Conservation (phyloP, 768 basidiomycete species). For the Psilocybe subaeruginosa region DNA sequence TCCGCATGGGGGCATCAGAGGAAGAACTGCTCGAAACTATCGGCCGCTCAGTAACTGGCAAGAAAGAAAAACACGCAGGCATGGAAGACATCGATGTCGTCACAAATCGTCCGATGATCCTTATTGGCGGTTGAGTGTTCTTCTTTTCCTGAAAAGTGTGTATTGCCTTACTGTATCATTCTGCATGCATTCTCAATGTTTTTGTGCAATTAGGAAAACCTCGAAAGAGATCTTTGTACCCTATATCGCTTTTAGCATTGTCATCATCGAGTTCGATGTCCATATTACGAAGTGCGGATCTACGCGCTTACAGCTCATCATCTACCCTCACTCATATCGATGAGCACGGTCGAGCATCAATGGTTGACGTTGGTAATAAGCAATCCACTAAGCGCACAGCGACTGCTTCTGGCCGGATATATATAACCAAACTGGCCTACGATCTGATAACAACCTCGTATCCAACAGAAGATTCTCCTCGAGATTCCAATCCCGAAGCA, state of each 20-base stretch:
- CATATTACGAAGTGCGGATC: not conserved
- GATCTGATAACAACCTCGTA: slow-evolving; percentile 56
- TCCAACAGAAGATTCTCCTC: slow-evolving; percentile 23
- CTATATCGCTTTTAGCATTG: not conserved
- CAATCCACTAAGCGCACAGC: slow-evolving; percentile 63
- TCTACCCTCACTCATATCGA: slow-evolving; percentile 73
- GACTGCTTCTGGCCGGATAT: slow-evolving; percentile 76
- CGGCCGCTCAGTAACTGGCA: slow-evolving; percentile 64
- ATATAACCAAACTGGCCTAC: slow-evolving; percentile 66
- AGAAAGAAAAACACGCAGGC: slow-evolving; percentile 82
- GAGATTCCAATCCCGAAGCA: slow-evolving; percentile 22
- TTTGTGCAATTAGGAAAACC: slow-evolving; percentile 9
- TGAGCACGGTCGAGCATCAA: slow-evolving; percentile 66
- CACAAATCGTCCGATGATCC: slow-evolving; percentile 86
- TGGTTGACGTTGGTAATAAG: slow-evolving; percentile 84
- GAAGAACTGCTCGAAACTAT: slow-evolving; percentile 62
- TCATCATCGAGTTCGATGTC: not conserved
- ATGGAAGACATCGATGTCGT: slow-evolving; percentile 82
- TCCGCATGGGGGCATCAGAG: slow-evolving; percentile 69
- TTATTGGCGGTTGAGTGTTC: slow-evolving; percentile 88
- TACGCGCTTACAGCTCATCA: slow-evolving; percentile 27
- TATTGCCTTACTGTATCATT: slow-evolving; percentile 20
- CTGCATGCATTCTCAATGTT: slow-evolving; percentile 14
- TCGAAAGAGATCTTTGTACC: not conserved
- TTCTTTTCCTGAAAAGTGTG: slow-evolving; percentile 31